Conservation (phyloP, 805 yeast species). For the Schizosaccharomyces osmophilus region DNA sequence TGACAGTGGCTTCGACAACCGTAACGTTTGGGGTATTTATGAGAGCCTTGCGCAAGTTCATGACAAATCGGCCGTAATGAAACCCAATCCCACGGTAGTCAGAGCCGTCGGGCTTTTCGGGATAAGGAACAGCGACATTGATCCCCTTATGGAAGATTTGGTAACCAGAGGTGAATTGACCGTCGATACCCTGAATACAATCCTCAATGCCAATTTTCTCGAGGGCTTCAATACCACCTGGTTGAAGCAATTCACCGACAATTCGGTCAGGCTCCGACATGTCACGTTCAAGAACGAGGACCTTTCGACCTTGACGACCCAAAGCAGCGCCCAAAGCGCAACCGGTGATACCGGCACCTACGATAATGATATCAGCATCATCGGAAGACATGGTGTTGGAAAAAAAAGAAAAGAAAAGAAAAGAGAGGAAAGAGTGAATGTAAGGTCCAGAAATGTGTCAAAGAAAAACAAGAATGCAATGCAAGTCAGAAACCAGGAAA, state of each 20-base stretch:
- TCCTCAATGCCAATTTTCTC: slow-evolving; percentile 59
- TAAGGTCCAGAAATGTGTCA: neutral
- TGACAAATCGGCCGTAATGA: slow-evolving; percentile 75
- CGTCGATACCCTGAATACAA: slow-evolving; percentile 51
- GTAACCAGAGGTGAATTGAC: slow-evolving; percentile 58
- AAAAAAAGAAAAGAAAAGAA: neutral
- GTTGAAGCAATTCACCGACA: slow-evolving; percentile 92
- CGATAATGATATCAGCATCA: slow-evolving; percentile 45
- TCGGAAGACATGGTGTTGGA: neutral
- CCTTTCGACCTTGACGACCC: slow-evolving; percentile 74
- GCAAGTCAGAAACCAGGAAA: too few species aligned
- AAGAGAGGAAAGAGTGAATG: neutral
- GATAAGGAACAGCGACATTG: slow-evolving; percentile 40
- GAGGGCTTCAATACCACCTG: slow-evolving; percentile 78
- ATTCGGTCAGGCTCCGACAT: slow-evolving; percentile 86
- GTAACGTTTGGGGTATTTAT: slow-evolving; percentile 39
- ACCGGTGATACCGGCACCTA: slow-evolving; percentile 98
- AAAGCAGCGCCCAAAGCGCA: slow-evolving; percentile 76
- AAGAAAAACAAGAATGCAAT: too few species aligned
- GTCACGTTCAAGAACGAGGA: slow-evolving; percentile 58
- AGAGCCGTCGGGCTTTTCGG: slow-evolving; percentile 13
- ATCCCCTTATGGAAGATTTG: slow-evolving; percentile 43
- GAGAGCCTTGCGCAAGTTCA: slow-evolving; percentile 51
- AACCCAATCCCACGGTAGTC: slow-evolving; percentile 36
- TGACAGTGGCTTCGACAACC: slow-evolving; percentile 63